Percentiles rank a stretch among this genome's conserved stretches.
phyloP scores from a whole-genome alignment of 2,329 filamentous ascomycete species.

The Ophioceras dolichostomum region DNA sequence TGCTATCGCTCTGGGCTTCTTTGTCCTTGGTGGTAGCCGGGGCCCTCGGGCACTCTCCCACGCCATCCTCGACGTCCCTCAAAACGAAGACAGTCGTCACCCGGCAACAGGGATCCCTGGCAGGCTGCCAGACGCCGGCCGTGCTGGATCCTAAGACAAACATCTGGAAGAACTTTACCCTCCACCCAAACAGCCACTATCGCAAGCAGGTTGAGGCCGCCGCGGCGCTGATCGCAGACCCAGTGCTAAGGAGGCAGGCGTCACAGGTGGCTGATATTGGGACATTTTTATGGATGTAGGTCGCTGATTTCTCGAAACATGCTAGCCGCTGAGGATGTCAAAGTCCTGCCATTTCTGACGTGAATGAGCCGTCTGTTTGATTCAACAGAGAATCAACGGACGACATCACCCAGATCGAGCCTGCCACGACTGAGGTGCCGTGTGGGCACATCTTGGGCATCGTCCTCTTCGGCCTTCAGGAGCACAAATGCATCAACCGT shows the following conservation, averaged over 20 bases:
- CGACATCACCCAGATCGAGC: constrained; percentile 23
- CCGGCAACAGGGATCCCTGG: too few relatives aligned
- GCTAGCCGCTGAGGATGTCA: not conserved
- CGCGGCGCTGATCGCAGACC: constrained; percentile 15
- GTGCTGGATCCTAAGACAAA: constrained; percentile 23
- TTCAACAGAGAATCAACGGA: constrained; percentile 19
- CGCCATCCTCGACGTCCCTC: too few relatives aligned
- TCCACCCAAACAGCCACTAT: constrained; percentile 25
- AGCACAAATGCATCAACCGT: constrained; percentile 49
- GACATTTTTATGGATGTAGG: constrained; percentile 26
- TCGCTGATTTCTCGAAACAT: not conserved
- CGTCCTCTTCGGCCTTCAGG: constrained; percentile 51
- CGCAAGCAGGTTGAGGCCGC: constrained; percentile 23
- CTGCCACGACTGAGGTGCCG: constrained; percentile 20
- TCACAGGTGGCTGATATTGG: constrained; percentile 23
- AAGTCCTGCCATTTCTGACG: not conserved
- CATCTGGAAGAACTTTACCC: constrained; percentile 22
- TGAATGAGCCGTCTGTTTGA: not conserved
- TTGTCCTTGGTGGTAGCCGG: too few relatives aligned
- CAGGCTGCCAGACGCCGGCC: constrained; percentile 19
- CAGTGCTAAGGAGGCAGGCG: constrained; percentile 15
- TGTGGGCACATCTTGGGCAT: constrained; percentile 28
- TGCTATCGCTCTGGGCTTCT: too few relatives aligned
- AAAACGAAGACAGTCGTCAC: too few relatives aligned
- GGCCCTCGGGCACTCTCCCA: too few relatives aligned